Evolutionary conservation across 805 yeast species (phyloP).

Genomic region (Candida coquimbonensis): DNA sequence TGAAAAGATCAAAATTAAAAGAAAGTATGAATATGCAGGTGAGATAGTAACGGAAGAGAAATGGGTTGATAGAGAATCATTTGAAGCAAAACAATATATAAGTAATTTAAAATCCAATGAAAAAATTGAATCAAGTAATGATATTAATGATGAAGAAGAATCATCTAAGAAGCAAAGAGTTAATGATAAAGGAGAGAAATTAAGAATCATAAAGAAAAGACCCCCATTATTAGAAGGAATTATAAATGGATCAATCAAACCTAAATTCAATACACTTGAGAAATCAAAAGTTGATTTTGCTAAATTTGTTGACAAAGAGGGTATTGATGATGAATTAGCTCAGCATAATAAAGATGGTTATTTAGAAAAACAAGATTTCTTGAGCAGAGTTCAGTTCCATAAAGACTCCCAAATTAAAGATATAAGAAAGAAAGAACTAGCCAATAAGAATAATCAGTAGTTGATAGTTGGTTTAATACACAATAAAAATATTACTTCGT

Average conservation of each 20-base stretch:
- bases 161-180: slow-evolving; percentile 7
- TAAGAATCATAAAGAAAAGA: slow-evolving; percentile 58
- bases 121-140: slow-evolving; percentile 15
- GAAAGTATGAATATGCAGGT: slow-evolving; percentile 88
- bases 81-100: slow-evolving; percentile 81
- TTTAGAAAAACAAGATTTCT: slow-evolving; percentile 85
- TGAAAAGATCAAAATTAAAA: slow-evolving; percentile 60
- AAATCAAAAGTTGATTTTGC: slow-evolving; percentile 95
- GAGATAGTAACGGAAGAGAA: slow-evolving; percentile 71
- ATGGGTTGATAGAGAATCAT: slow-evolving; percentile 67
- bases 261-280: slow-evolving; percentile 84
- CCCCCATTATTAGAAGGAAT: slow-evolving; percentile 74
- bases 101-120: slow-evolving; percentile 40
- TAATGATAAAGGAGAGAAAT: slow-evolving; percentile 26
- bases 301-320: slow-evolving; percentile 79
- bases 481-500: background rate
- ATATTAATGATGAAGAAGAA: slow-evolving; percentile 4
- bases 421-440: slow-evolving; percentile 29
- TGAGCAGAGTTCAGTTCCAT: slow-evolving; percentile 57
- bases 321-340: slow-evolving; percentile 75
- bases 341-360: slow-evolving; percentile 85
- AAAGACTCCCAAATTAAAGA: slow-evolving; percentile 33
- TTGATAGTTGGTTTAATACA: no score
- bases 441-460: slow-evolving; percentile 13
- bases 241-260: slow-evolving; percentile 57